Conservation (phyloP, 2,329 filamentous ascomycete species). For the Fusarium temperatum region DNA sequence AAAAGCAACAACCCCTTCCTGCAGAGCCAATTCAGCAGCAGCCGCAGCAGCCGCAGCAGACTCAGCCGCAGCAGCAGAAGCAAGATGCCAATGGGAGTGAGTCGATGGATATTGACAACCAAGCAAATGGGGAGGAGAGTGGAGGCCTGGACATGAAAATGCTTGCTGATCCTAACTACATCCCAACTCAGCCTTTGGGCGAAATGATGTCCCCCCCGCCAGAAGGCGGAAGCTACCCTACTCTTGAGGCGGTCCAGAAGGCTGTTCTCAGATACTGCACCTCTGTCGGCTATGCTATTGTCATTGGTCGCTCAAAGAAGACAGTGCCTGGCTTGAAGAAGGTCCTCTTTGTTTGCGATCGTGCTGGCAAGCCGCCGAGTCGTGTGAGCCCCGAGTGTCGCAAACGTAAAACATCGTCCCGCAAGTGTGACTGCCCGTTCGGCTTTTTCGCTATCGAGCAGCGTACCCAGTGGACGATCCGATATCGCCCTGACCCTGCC, state of each 20-base stretch:
- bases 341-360: conserved; percentile 73
- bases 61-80: conserved; percentile 50
- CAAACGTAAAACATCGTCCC: conserved; percentile 73
- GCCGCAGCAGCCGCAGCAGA: conserved; percentile 47
- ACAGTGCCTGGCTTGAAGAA: conserved; percentile 73
- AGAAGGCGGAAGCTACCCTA: conserved; percentile 70
- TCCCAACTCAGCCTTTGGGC: conserved; percentile 65
- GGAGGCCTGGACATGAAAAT: conserved; percentile 58
- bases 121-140: conserved; percentile 58
- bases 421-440: conserved; percentile 74
- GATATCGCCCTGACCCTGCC: conserved; percentile 67
- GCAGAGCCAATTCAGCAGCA: conserved; percentile 42
- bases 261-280: conserved; percentile 72
- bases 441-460: conserved; percentile 77
- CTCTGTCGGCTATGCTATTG: conserved; percentile 73
- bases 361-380: conserved; percentile 69
- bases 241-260: conserved; percentile 71
- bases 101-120: conserved; percentile 63
- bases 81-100: conserved; percentile 57
- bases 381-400: conserved; percentile 71
- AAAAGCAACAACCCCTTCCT: conserved; percentile 47
- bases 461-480: conserved; percentile 72
- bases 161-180: conserved; percentile 59
- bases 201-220: conserved; percentile 70
- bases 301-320: conserved; percentile 74